Evolutionary conservation across 345 rosid genomes (phyloP), one percentile per base, ranked within the genome.

Genomic region (Hypericum perforatum): DNA sequence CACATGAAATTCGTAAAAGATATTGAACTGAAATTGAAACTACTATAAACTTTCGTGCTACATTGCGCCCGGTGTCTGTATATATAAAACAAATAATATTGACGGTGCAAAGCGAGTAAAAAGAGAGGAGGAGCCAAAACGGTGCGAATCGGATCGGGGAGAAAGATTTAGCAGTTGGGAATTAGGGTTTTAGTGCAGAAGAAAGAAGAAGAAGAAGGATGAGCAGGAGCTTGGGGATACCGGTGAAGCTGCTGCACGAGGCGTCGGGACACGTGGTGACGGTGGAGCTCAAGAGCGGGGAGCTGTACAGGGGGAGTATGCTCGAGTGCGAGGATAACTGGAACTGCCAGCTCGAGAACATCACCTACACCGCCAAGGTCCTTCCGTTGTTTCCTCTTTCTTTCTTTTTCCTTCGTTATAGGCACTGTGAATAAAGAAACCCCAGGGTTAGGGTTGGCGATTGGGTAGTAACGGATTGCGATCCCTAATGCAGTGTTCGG

Each of bases 241-340:
- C 95, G 67, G 95, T 86, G 74, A 86, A 86, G 78, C 74, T 86
- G 16, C 75, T 86, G 0, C 95, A 86, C 70, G 95, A 86, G 65
- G 85, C 95, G 7, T 78, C 91, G 0, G 95, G 95, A 9, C 95
- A 82, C 54, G 54, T 86, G 3, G 95, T 86, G 39, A 83, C 95
- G 47, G 91, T 86, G 53, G 95, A 86, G 81, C 77, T 86, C 12
- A 86, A 86, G 74, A 83, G 89, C 61, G 91, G 95, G 11, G 95
- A 86, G 76, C 88, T 81, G 15, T 86, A 86, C 62, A 68, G 95
- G 79, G 95, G 95, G 62, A 76, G 86, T 69, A 83, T 86, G 95
- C 15, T 86, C 10, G 95, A 86, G 79, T 86, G 95, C 58, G 95
- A 86, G 65, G 95, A 86, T 59, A 86, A 86, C 79, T 86, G 95